phyloP scores from a whole-genome alignment of 148 eudicot genomes.

The Diospyros lotus region DNA sequence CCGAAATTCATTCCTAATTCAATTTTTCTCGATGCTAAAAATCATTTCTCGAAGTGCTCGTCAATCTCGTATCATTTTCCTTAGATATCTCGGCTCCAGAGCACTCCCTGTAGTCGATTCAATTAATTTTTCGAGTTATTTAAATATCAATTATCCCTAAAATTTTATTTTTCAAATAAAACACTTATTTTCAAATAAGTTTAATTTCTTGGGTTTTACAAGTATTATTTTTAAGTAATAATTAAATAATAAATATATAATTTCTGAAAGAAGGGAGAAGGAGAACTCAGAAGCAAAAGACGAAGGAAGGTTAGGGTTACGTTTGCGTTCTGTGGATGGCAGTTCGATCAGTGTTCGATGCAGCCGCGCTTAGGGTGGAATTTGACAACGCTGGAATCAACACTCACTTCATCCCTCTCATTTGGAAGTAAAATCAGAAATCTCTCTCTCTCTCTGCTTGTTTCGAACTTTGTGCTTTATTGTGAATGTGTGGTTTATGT shows the following conservation, averaged over 20 bases:
- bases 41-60: too few relatives aligned
- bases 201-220: not conserved
- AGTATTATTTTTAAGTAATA: not conserved
- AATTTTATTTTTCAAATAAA: too few relatives aligned
- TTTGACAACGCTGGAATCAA: conserved; percentile 64
- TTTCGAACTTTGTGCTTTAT: not conserved
- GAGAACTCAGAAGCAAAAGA: not conserved
- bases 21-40: too few relatives aligned
- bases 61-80: too few relatives aligned
- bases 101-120: too few relatives aligned
- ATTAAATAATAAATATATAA: too few relatives aligned
- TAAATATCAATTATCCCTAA: too few relatives aligned
- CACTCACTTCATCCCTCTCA: conserved; percentile 64
- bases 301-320: not conserved
- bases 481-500: not conserved
- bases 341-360: conserved; percentile 66
- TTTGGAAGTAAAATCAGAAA: conserved; percentile 64
- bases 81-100: too few relatives aligned
- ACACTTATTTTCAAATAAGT: too few relatives aligned
- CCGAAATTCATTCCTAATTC: too few relatives aligned
- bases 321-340: conserved; percentile 21
- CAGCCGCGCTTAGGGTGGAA: conserved; percentile 47
- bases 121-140: too few relatives aligned
- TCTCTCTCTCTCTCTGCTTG: conserved; percentile 1
- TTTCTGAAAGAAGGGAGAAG: too few relatives aligned